Conservation (phyloP, 306 rosid species). For the Quillaja saponaria region DNA sequence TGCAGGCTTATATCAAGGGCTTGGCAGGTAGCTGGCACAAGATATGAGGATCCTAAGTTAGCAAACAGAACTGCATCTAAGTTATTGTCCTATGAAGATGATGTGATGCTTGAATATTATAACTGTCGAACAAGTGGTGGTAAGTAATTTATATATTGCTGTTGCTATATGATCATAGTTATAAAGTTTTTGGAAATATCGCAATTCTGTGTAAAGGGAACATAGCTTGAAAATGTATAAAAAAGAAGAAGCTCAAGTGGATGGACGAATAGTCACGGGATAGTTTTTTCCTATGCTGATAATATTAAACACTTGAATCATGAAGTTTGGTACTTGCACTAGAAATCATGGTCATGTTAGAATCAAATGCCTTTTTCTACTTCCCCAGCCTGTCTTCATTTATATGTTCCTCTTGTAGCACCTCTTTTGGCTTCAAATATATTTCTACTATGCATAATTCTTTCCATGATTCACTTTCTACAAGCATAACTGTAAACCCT, state of each 20-base stretch:
- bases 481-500: neutral
- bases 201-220: slow-evolving; percentile 6
- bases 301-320: neutral
- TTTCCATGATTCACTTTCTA: too few relatives aligned
- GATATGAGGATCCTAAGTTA: slow-evolving; percentile 72
- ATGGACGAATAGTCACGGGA: slow-evolving; percentile 4
- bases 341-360: too few relatives aligned
- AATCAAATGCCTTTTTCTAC: slow-evolving; percentile 10
- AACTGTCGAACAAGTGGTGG: slow-evolving; percentile 79
- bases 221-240: neutral
- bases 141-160: slow-evolving; percentile 27
- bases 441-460: too few relatives aligned
- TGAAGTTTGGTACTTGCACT: too few relatives aligned
- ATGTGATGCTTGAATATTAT: slow-evolving; percentile 52
- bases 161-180: slow-evolving; percentile 21
- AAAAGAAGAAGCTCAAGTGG: neutral
- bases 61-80: slow-evolving; percentile 55
- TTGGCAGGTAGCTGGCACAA: slow-evolving; percentile 84
- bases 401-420: slow-evolving; percentile 21
- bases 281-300: slow-evolving; percentile 5
- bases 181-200: neutral
- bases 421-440: neutral
- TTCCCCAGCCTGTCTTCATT: slow-evolving; percentile 15
- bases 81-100: slow-evolving; percentile 41
- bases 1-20: slow-evolving; percentile 75